These are phyloP conservation scores for Paulownia fortunei DNA, from an alignment of 257 asterid genomes.

Conservation along the genomic window DNA sequence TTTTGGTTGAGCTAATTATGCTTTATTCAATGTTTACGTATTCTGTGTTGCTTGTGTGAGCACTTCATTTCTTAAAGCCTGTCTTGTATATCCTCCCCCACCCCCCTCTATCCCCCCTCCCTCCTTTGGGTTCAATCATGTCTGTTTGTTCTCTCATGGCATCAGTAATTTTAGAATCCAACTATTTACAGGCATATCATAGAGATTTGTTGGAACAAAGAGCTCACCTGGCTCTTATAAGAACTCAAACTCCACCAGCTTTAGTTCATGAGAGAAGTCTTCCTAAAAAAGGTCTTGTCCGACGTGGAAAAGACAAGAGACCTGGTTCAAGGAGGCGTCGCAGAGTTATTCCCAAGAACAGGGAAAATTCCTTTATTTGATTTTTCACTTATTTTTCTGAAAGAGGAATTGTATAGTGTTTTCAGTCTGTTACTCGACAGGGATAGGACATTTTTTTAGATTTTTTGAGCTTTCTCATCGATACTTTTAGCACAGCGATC, in stretches of 20 bases:
- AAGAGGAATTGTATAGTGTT: conserved; percentile 46
- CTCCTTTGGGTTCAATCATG: too few relatives aligned
- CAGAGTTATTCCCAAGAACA: conserved; percentile 52
- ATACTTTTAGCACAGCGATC: conserved; percentile 28
- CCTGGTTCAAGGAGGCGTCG: conserved; percentile 75
- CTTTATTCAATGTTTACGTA: neutral
- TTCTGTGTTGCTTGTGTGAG: too few relatives aligned
- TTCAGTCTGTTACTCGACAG: conserved; percentile 27
- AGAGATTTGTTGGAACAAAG: conserved; percentile 80
- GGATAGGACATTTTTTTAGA: conserved; percentile 32
- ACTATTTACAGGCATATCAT: conserved; percentile 76
- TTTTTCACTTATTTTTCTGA: conserved; percentile 35
- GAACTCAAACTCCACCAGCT: conserved; percentile 43
- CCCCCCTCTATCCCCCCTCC: too few relatives aligned
- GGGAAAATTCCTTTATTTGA: conserved; percentile 51
- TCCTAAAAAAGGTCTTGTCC: conserved; percentile 39
- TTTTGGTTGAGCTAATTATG: conserved; percentile 9
- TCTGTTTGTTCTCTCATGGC: neutral
- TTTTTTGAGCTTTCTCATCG: conserved; percentile 22
- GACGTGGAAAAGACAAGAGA: conserved; percentile 74
- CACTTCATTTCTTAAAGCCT: too few relatives aligned
- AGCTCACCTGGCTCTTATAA: conserved; percentile 53
- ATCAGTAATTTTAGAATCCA: conserved; percentile 24
- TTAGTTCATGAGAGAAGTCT: conserved; percentile 35
- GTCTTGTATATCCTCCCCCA: too few relatives aligned